Evolutionary conservation across 179 eudicot genomes (phyloP), one percentile per base, ranked within the genome.

Genomic region (Beta macrorhiza): DNA sequence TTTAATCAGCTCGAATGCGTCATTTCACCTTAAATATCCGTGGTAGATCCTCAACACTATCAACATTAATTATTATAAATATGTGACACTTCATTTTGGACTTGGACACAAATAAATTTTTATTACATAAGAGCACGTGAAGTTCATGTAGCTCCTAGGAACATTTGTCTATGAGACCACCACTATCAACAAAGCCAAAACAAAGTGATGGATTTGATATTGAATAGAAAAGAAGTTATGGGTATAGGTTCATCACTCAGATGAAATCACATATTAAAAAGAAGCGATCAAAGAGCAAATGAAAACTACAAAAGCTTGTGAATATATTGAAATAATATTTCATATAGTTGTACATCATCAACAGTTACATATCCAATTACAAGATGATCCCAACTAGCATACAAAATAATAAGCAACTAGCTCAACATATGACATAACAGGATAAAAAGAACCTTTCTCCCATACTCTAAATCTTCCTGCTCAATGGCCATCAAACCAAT

Each of bases 301-400:
- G 19, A 19, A 17, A 32, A 64, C 42, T 11, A 42, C 22, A 76
- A 56, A 72, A 67, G n/a, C 42, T 72, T 70, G 53, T 20, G 58
- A 76, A 76, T 77, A 59, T 63, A 79, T 73, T 81, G 53, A 79
- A 79, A 74, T 77, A 84, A 82, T 75, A 63, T 67, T 82, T 68
- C 47, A 81, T 74, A 76, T 65, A 77, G 79, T 81, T 79, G 65
- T 87, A 87, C 87, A 84, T 64, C 75, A 76, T 81, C 64, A 42
- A 67, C 19, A 76, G 45, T 76, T 76, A 62, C 53, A 72, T 56
- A n/a, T n/a, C 25, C 72, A 79, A 79, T 79, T 59, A 72, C 81
- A 78, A 67, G 80, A 32, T 67, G 56, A 14, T 53, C 74, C 10
- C 55, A 52, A 67, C 67, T 67, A 14, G 64, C 65, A 78, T 69